Conservation (phyloP, 192 early-diverging fungal genomes). For the Lunasporangiospora selenospora region DNA sequence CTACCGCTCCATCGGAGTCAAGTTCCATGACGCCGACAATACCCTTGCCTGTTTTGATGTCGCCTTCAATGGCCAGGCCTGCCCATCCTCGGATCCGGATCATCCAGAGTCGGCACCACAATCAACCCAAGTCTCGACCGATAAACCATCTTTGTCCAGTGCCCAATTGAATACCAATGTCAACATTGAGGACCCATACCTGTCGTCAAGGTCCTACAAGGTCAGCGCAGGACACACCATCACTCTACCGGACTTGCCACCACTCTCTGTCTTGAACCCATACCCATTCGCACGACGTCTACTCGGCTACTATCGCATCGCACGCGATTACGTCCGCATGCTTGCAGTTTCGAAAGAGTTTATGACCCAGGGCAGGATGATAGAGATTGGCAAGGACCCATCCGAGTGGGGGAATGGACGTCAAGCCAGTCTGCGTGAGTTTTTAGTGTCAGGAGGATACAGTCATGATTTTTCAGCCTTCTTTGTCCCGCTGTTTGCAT, state of each 20-base stretch:
- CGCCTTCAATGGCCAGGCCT: slow-evolving; percentile 18
- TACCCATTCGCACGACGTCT: slow-evolving; percentile 45
- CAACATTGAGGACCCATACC: slow-evolving; percentile 31
- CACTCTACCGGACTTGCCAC: slow-evolving; percentile 40
- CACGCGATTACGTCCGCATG: slow-evolving; percentile 44
- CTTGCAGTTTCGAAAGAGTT: slow-evolving; percentile 40
- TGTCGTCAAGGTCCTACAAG: slow-evolving; percentile 42
- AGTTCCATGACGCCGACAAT: slow-evolving; percentile 46
- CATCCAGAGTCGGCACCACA: no score
- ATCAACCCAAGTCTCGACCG: background rate
- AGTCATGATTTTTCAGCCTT: slow-evolving; percentile 46
- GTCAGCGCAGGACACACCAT: slow-evolving; percentile 43
- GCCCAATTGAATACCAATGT: background rate
- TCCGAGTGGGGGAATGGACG: slow-evolving; percentile 47
- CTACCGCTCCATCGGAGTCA: slow-evolving; percentile 39
- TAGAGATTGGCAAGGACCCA: slow-evolving; percentile 41
- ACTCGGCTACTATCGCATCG: slow-evolving; percentile 43
- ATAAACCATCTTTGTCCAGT: background rate
- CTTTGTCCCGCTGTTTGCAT: slow-evolving; percentile 46
- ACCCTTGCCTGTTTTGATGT: slow-evolving; percentile 46
- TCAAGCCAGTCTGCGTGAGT: slow-evolving; percentile 34
- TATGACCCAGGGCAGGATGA: slow-evolving; percentile 43
- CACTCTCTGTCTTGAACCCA: slow-evolving; percentile 38
- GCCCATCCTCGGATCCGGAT: no score
- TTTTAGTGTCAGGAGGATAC: slow-evolving; percentile 29